Conservation (phyloP, 177 flowering plant genomes). For the Tripterygium wilfordii region DNA sequence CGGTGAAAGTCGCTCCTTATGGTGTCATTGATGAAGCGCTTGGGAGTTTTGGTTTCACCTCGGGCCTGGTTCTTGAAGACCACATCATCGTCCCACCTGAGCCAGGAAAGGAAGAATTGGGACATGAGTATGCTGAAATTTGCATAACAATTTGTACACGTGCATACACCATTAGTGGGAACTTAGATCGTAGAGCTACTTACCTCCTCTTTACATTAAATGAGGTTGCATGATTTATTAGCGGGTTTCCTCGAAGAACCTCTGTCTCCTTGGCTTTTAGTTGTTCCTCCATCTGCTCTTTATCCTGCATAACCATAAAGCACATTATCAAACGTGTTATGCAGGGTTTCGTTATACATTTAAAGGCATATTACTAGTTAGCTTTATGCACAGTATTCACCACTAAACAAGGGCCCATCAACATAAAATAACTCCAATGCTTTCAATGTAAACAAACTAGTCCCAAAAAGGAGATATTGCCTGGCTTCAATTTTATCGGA, state of each 20-base stretch:
- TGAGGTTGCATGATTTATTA: conserved; percentile 63
- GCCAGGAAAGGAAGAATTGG: no score
- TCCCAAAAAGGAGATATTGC: no score
- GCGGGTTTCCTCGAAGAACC: conserved; percentile 79
- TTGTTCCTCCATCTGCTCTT: conserved; percentile 67
- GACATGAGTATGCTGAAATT: no score
- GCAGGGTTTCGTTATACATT: no score
- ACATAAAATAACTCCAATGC: no score
- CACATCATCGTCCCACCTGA: conserved; percentile 99
- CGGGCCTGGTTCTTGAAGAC: conserved; percentile 97
- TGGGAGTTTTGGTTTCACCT: conserved; percentile 79
- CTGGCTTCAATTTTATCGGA: no score
- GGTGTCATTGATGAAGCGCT: conserved; percentile 95
- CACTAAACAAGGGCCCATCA: no score
- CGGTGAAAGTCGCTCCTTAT: conserved; percentile 88
- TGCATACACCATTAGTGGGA: no score
- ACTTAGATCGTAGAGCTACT: conserved; percentile 5
- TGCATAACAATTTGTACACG: no score
- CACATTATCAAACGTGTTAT: neutral
- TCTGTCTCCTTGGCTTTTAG: conserved; percentile 85
- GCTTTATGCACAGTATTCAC: no score
- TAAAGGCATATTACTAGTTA: no score
- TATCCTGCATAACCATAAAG: conserved; percentile 42
- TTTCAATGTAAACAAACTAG: no score
- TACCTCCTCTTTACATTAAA: conserved; percentile 87